Evolutionary conservation across 208 protist species (phyloP), one percentile per base, ranked within the genome.

Genomic region (Leptomonas pyrrhocoris): DNA sequence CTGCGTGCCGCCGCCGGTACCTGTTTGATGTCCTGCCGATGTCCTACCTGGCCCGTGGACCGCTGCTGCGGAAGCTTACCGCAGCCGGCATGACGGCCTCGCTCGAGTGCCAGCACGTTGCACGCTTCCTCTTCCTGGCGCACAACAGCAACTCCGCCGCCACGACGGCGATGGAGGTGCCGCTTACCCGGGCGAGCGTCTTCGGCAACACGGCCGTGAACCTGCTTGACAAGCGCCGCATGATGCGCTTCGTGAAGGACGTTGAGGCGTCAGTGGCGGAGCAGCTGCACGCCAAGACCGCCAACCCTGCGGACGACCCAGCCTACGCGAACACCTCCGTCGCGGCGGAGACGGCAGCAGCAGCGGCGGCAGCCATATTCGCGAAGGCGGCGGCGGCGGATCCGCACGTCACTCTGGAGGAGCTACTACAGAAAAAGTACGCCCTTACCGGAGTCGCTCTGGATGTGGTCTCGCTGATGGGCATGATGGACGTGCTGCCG

Each of bases 241-340:
- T 98, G 34, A 97, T 98, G 87, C 85, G 91, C 49, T 96, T 98
- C 58, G 80, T 97, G 30, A 94, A 94, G 70, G 88, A 88, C 63
- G 74, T 93, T 12, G 86, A 91, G 65, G 79, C 87, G 0, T 70
- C 68, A 23, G 61, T 96, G 19, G 91, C 79, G 28, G 91, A 96
- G 80, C 74, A 84, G 42, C 68, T 89, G n/a, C 91, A 96, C 74
- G 88, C 91, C 25, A 82, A 76, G 43, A 78, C 65, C 1, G 83
- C 83, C 8, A 81, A 79, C 60, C 66, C 80, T 5, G 78, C 77
- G 0, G 88, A 93, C 59, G 64, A 85, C 38, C 73, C 81, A 11
- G 46, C 60, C 27, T 73, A 70, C 36, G 72, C 15, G 23, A 72
- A 74, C 64, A 71, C 64, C 38, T 77, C 72, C 31, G 53, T 40